phyloP scores from a whole-genome alignment of 1,284 basidiomycete genomes.

The Macrocybe sp. region DNA sequence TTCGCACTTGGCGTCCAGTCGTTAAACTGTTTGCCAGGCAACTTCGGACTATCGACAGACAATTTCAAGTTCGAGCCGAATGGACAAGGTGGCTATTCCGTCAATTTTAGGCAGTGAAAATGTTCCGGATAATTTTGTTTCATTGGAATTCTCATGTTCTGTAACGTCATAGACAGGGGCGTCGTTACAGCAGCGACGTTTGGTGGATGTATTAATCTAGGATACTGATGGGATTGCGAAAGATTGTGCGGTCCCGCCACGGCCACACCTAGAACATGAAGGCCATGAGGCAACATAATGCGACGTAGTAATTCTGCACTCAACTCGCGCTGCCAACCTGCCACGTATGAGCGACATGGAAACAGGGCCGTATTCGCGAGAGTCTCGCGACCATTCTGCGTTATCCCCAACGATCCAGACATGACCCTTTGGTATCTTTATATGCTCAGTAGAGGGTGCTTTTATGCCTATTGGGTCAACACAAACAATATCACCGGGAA shows the following conservation, averaged over 20 bases:
- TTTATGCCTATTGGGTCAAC: slow-evolving; percentile 75
- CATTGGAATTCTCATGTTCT: neutral
- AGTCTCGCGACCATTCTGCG: slow-evolving; percentile 78
- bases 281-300: slow-evolving; percentile 1
- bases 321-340: slow-evolving; percentile 72
- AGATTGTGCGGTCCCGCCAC: slow-evolving; percentile 37
- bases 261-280: slow-evolving; percentile 48
- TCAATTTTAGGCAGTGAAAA: slow-evolving; percentile 69
- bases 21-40: slow-evolving; percentile 40
- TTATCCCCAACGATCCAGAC: slow-evolving; percentile 97
- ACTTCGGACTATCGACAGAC: slow-evolving; percentile 85
- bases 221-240: slow-evolving; percentile 42
- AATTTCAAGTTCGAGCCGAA: slow-evolving; percentile 95
- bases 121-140: too few species aligned
- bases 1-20: neutral
- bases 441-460: slow-evolving; percentile 62
- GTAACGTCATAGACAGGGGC: neutral
- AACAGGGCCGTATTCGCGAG: slow-evolving; percentile 88
- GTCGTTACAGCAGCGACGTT: neutral
- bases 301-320: slow-evolving; percentile 11
- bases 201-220: slow-evolving; percentile 30
- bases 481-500: slow-evolving; percentile 88
- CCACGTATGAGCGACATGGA: slow-evolving; percentile 80
- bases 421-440: slow-evolving; percentile 76
- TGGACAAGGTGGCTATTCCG: slow-evolving; percentile 89